Conservation (phyloP, 768 basidiomycete species). For the Hericium erinaceus region DNA sequence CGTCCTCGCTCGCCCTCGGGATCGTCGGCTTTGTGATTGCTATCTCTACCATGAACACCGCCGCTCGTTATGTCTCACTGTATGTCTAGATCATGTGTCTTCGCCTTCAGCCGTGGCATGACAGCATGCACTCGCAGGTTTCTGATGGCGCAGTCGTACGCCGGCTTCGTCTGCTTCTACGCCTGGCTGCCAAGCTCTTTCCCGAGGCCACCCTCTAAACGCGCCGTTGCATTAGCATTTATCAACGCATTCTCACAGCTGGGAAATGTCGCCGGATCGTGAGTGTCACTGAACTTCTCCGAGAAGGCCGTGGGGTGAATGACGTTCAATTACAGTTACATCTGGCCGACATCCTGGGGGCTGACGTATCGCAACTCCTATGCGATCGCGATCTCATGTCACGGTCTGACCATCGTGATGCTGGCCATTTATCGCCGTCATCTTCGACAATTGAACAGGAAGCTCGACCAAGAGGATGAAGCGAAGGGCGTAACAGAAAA, state of each 20-base stretch:
- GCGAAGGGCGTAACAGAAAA: conserved; percentile 26
- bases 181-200: conserved; percentile 49
- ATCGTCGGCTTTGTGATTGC: conserved; percentile 63
- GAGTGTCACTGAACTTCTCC: conserved; percentile 23
- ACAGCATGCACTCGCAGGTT: conserved; percentile 35
- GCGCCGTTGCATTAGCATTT: conserved; percentile 78
- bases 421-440: conserved; percentile 24
- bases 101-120: neutral
- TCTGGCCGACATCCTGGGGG: conserved; percentile 61
- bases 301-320: neutral
- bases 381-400: conserved; percentile 58
- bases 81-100: conserved; percentile 21
- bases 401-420: conserved; percentile 28
- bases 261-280: conserved; percentile 81
- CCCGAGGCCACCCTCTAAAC: conserved; percentile 77
- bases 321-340: conserved; percentile 28
- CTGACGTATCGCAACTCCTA: conserved; percentile 63
- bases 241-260: conserved; percentile 76
- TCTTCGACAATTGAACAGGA: conserved; percentile 20
- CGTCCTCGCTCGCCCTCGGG: conserved; percentile 42
- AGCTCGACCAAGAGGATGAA: conserved; percentile 29
- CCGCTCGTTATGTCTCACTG: conserved; percentile 58
- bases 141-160: conserved; percentile 66
- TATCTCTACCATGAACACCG: conserved; percentile 51
- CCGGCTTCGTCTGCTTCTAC: conserved; percentile 60